Evolutionary conservation across 805 yeast genomes (phyloP), one percentile per base, ranked within the genome.

Genomic region (Saturnispora silvae): DNA sequence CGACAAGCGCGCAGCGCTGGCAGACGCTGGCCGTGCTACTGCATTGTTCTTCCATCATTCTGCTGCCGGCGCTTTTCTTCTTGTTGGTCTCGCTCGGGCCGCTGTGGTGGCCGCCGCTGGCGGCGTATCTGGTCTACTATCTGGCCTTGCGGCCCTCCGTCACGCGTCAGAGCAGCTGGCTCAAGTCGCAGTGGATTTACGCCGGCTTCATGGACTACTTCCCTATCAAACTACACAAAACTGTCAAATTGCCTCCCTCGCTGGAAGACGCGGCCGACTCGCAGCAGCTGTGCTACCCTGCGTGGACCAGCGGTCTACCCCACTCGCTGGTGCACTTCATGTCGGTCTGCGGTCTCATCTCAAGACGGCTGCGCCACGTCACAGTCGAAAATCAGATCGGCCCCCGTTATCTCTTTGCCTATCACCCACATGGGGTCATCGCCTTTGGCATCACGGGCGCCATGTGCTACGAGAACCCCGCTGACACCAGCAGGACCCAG

Each of bases 341-440:
- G 10, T 44, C 1, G 36, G 38, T 10, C 25, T 24, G 10, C 32
- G 34, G 18, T 16, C 32, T 7, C 15, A 24, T 9, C 38, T 44
- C 33, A 33, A 9, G 16, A 18, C 24, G 8, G n/a, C n/a, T n/a
- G n/a, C n/a, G n/a, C n/a, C n/a, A 14, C 11, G 18, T 16, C 17
- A 16, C 34, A 36, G 31, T 58, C 64, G 1, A 50, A 67, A 34
- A 59, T n/a, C n/a, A n/a, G n/a, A n/a, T 74, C 3, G 89, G 85
- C 0, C 87, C 84, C 2, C 63, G 80, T 26, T 89, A 92, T 56
- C 73, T 89, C 2, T 89, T 89, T 59, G 94, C 96, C 0, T 79
- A 84, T 51, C 96, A 87, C 57, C 98, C 98, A 0, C 98, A 92
- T 56, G 98, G 98, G 0, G 87, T 89, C 13, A 86, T 87, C 10